These are phyloP conservation scores for Infundibulicybe gibba DNA, from an alignment of 768 basidiomycete species.

Conservation along the genomic window DNA sequence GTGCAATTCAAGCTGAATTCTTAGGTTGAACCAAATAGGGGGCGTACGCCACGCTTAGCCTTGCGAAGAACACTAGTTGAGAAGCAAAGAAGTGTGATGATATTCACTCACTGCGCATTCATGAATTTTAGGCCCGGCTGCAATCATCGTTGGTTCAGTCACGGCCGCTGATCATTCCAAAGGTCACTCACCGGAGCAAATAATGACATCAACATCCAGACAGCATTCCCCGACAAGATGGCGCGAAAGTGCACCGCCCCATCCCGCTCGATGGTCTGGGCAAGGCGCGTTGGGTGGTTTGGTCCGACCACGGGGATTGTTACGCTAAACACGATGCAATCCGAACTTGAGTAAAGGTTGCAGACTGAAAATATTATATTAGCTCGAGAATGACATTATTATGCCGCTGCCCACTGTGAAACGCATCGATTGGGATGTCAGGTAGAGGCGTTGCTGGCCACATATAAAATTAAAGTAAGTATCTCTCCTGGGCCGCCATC, in stretches of 20 bases:
- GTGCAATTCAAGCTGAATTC: background rate
- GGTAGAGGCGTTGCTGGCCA: slow-evolving; percentile 7
- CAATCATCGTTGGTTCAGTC: background rate
- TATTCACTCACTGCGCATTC: slow-evolving; percentile 12
- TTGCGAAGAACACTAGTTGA: background rate
- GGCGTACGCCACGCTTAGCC: background rate
- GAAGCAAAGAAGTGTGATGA: background rate
- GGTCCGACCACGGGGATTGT: background rate
- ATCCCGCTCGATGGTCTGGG: slow-evolving; percentile 15
- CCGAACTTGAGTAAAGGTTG: background rate
- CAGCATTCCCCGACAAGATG: slow-evolving; percentile 16
- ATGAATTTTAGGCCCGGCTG: slow-evolving; percentile 11
- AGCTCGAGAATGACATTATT: background rate
- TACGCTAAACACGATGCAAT: background rate
- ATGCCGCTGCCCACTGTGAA: slow-evolving; percentile 6
- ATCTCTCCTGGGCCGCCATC: background rate
- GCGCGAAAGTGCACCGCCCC: slow-evolving; percentile 16
- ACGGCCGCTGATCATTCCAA: background rate
- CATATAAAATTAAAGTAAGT: too few relatives aligned
- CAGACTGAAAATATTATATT: too few relatives aligned
- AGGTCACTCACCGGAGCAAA: slow-evolving; percentile 9
- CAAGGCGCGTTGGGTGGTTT: background rate
- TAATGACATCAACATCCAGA: slow-evolving; percentile 15
- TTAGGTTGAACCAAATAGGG: background rate
- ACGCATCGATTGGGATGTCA: slow-evolving; percentile 10